A percentile compares a stretch with the other conserved stretches of the same genome.
These are phyloP conservation scores for Kurtzmaniella quercitrusa DNA, from an alignment of 1,139 yeast species.

Conservation along the genomic window DNA sequence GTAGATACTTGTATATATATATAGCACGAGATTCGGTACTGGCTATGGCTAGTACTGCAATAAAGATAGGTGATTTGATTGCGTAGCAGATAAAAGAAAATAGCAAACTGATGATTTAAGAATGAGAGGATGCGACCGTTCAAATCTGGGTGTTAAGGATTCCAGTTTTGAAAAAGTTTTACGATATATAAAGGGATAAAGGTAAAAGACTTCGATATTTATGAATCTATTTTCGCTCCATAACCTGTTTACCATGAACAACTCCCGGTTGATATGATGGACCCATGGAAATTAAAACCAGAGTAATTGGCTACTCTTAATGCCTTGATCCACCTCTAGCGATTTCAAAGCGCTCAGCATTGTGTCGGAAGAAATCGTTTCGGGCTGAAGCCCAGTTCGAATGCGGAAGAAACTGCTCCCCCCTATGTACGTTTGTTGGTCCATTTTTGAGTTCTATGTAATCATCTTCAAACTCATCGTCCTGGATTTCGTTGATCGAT, in stretches of 20 bases:
- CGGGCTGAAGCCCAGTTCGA: too few relatives aligned
- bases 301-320: too few relatives aligned
- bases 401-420: neutral
- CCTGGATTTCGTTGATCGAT: conserved; percentile 7
- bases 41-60: neutral
- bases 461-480: conserved; percentile 18
- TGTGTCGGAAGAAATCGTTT: neutral
- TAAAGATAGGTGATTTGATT: neutral
- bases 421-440: neutral
- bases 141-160: too few relatives aligned
- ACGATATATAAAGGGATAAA: too few relatives aligned
- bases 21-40: neutral
- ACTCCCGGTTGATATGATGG: conserved; percentile 66
- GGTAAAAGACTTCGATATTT: too few relatives aligned
- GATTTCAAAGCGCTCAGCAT: neutral
- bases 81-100: neutral
- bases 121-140: too few relatives aligned
- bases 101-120: too few relatives aligned
- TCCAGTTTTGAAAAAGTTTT: too few relatives aligned
- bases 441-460: neutral
- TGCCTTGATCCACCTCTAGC: neutral
- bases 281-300: conserved; percentile 73
- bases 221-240: too few relatives aligned
- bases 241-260: conserved; percentile 47
- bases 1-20: conserved; percentile 31